Evolutionary conservation across 2,329 filamentous ascomycete species (phyloP).

Genomic region (Dendrostoma leiphaemia): DNA sequence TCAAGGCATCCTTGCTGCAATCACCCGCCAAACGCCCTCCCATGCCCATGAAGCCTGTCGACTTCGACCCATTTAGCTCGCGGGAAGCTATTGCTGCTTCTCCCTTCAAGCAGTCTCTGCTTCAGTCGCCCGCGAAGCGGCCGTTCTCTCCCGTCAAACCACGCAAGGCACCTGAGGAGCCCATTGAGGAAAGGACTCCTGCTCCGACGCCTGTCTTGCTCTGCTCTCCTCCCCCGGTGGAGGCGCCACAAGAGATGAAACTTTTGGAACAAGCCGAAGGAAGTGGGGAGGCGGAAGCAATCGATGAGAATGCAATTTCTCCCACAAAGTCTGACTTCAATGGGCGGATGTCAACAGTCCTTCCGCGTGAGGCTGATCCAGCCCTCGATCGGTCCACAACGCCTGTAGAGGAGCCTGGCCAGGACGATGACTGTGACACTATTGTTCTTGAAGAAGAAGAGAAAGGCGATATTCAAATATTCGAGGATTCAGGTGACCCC

Average conservation of each 20-base stretch:
- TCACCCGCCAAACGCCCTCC: conserved; percentile 52
- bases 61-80: conserved; percentile 25
- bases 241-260: neutral
- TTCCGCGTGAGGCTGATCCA: conserved; percentile 30
- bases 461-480: neutral
- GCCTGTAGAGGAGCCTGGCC: neutral
- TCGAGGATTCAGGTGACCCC: conserved; percentile 14
- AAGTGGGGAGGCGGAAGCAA: neutral
- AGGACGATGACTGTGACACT: conserved; percentile 20
- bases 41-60: conserved; percentile 40
- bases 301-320: conserved; percentile 4
- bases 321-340: neutral
- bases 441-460: conserved; percentile 20
- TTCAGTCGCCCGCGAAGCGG: conserved; percentile 42
- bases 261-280: neutral
- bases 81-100: conserved; percentile 30
- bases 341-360: conserved; percentile 19
- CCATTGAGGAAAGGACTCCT: conserved; percentile 19
- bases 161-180: conserved; percentile 31
- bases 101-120: conserved; percentile 44
- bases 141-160: conserved; percentile 34
- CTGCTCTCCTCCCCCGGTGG: conserved; percentile 1
- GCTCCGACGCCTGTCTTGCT: conserved; percentile 10
- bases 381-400: conserved; percentile 18
- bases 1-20: conserved; percentile 41